Evolutionary conservation across 2,329 filamentous ascomycete genomes (phyloP).

Genomic region (Stemphylium lycopersici): DNA sequence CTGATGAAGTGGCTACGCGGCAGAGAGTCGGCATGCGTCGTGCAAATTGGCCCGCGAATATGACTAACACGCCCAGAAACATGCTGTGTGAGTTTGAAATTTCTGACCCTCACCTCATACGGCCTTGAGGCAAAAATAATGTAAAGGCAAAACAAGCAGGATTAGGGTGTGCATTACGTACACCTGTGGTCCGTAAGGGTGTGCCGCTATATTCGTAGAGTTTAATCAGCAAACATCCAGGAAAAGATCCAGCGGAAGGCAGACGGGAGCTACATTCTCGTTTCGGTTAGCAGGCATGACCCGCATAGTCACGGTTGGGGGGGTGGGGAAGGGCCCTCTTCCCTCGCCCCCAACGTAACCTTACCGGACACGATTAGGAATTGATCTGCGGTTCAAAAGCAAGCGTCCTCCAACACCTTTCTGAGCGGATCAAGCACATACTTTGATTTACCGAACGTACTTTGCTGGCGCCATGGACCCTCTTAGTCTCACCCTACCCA

Average conservation of each 20-base stretch:
- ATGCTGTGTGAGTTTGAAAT: not conserved
- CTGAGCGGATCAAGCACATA: slow-evolving; percentile 14
- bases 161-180: slow-evolving; percentile 21
- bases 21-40: slow-evolving; percentile 7
- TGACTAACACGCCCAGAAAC: slow-evolving; percentile 5
- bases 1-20: slow-evolving; percentile 8
- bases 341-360: slow-evolving; percentile 24
- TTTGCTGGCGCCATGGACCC: slow-evolving; percentile 31
- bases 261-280: slow-evolving; percentile 16
- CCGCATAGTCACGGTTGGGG: slow-evolving; percentile 17
- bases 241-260: slow-evolving; percentile 21
- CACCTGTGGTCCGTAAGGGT: slow-evolving; percentile 14
- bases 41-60: not conserved
- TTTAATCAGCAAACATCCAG: slow-evolving; percentile 36
- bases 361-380: slow-evolving; percentile 19
- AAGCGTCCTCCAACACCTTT: slow-evolving; percentile 18
- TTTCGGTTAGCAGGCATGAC: slow-evolving; percentile 22
- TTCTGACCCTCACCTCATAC: slow-evolving; percentile 18
- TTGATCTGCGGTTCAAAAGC: slow-evolving; percentile 26
- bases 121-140: slow-evolving; percentile 25
- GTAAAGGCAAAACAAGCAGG: slow-evolving; percentile 26
- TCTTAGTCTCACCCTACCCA: slow-evolving; percentile 13
- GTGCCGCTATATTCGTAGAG: slow-evolving; percentile 34
- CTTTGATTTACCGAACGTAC: slow-evolving; percentile 11
- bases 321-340: not conserved